Base-by-base conservation (phyloP, 176 grass and related monocot species). In the Juncus inflexus region DNA sequence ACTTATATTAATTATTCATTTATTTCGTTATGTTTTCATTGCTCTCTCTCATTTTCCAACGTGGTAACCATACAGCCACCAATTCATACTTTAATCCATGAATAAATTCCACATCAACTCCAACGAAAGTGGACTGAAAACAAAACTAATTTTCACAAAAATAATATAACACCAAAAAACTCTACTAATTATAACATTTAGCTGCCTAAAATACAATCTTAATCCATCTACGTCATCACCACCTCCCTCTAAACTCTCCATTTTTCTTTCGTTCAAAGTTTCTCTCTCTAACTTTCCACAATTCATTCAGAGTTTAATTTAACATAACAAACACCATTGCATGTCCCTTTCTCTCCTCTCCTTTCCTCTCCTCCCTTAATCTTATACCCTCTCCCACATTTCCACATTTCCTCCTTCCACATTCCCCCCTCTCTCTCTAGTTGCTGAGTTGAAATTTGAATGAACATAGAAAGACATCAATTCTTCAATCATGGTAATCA, bases 301-400 rank as follows among this genome's bases (percentile, higher is more conserved):
- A 41, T 45, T 28, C 19, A 1, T 28, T 74, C 39, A 38, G 59
- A 71, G 67, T 65, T 51, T 52, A 63, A 60, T 59, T 62, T 62
- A 61, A 40, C 78, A 60, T 40, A 11, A 55, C 78, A 66, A 75
- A 70, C 72, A 61, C 80, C 60, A 62, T 74, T 82, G 78, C 68
- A 81, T 86, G 79, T 75, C 83, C 85, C 72, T 76, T 66, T 60
- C 73, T 50, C 40, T 79, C 76, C 47, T 76, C 38, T 37, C 16
- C 38, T 37, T 14, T 38, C 54, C 52, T 42, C 74, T 77, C 74
- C 77, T 65, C 60, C 37, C 64, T 28, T 28, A 28, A 28, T 28
- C 19, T 28, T 28, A 28, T 28, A 28, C 61, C 68, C 13, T 42
- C 61, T 40, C 41, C 40, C 6, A 47, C 43, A 47, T 47, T 47